A percentile compares a stretch with the other conserved stretches of the same genome.
Conservation (phyloP, 768 basidiomycete species). For the Leccinellum rugosiceps region DNA sequence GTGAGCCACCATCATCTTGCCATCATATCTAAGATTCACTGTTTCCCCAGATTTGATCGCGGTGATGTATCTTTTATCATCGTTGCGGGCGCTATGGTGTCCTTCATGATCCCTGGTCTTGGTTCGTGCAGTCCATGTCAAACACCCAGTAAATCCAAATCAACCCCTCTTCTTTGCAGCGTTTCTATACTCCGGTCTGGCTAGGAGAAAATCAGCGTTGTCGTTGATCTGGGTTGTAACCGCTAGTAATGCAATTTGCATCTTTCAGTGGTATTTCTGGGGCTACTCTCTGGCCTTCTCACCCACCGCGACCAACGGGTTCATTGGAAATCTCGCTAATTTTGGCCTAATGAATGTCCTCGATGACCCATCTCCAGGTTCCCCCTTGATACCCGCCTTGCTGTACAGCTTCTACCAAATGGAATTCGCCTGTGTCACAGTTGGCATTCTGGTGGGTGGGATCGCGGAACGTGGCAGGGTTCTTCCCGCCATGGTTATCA, state of each 20-base stretch:
- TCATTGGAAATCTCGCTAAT: constrained; percentile 76
- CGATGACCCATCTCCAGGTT: constrained; percentile 70
- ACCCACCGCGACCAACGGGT: constrained; percentile 66
- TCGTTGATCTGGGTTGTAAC: constrained; percentile 75
- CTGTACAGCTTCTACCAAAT: constrained; percentile 86
- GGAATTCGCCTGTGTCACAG: constrained; percentile 83
- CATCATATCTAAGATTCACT: constrained; percentile 3
- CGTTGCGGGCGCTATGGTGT: constrained; percentile 64
- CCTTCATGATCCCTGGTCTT: constrained; percentile 76
- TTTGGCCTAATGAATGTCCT: constrained; percentile 76
- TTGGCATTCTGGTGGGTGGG: constrained; percentile 72
- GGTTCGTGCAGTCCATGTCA: constrained; percentile 36
- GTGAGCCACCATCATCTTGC: constrained; percentile 19
- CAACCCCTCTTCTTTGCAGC: constrained; percentile 35
- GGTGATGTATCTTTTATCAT: constrained; percentile 74
- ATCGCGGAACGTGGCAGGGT: constrained; percentile 86
- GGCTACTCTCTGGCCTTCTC: constrained; percentile 87
- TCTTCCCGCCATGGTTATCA: constrained; percentile 75
- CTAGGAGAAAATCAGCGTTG: constrained; percentile 65
- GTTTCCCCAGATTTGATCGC: constrained; percentile 52
- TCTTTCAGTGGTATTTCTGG: constrained; percentile 83
- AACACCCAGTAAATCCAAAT: background rate
- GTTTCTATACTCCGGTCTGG: constrained; percentile 71
- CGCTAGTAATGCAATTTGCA: constrained; percentile 69
- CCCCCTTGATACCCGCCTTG: constrained; percentile 75